Conservation (phyloP, 495 filamentous ascomycete species). For the Sordaria brevicollis region DNA sequence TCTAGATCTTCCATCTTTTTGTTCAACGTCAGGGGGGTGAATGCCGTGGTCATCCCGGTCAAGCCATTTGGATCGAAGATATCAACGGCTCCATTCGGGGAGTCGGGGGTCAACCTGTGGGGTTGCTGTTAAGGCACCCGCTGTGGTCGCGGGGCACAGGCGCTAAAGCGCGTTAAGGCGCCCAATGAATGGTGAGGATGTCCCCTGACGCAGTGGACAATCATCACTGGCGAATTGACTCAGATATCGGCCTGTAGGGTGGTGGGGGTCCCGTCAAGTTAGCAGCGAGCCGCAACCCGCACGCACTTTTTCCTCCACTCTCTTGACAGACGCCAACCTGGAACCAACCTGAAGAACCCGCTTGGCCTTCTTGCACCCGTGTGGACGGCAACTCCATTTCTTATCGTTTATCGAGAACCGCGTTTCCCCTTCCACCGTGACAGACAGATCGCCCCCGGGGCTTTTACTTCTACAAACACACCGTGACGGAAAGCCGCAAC, state of each 20-base stretch:
- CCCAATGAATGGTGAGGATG: not conserved
- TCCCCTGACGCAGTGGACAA: not conserved
- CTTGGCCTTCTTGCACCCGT: not conserved
- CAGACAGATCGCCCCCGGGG: not conserved
- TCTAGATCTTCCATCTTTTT: not conserved
- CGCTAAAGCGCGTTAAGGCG: not conserved
- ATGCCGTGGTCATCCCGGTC: not conserved
- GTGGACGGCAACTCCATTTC: not conserved
- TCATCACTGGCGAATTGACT: not conserved
- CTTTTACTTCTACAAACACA: not conserved
- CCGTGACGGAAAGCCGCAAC: not conserved
- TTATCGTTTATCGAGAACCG: not conserved
- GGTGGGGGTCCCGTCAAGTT: not conserved
- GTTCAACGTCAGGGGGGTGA: not conserved
- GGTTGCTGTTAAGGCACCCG: not conserved
- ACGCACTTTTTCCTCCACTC: not conserved
- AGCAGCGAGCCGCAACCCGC: not conserved
- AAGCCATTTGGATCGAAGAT: not conserved
- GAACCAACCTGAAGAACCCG: not conserved
- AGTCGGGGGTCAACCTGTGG: not conserved
- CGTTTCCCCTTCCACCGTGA: not conserved
- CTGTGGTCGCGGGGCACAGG: not conserved
- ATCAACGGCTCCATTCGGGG: not conserved
- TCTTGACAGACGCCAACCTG: not conserved
- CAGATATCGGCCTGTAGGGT: not conserved